Evolutionary conservation across 257 asterid genomes (phyloP).

Genomic region (Solanum gandarillasii): DNA sequence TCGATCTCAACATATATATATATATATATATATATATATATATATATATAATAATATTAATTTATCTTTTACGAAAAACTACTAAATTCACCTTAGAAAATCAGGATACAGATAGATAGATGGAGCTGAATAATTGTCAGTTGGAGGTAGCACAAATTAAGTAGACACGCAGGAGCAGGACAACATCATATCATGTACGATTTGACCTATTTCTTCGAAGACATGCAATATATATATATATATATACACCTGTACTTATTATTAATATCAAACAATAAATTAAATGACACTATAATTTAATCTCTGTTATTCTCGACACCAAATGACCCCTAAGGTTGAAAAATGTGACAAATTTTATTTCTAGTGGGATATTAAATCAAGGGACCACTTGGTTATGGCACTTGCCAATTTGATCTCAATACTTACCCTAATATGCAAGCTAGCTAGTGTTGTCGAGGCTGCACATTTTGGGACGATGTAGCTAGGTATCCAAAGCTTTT

Average conservation of each 20-base stretch:
- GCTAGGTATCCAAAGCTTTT: not conserved
- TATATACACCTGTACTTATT: no score
- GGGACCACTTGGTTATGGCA: not conserved
- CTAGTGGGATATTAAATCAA: not conserved
- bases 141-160: not conserved
- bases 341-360: not conserved
- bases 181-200: not conserved
- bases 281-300: no score
- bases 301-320: no score
- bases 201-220: not conserved
- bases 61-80: not conserved
- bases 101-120: not conserved
- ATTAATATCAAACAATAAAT: no score
- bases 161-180: not conserved
- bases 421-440: not conserved
- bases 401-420: not conserved
- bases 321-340: no score
- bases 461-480: not conserved
- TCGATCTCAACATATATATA: no score
- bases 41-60: not conserved
- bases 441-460: not conserved
- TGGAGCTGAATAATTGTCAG: not conserved
- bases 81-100: not conserved
- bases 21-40: no score
- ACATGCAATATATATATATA: not conserved